Evolutionary conservation across 306 rosid genomes (phyloP).

Genomic region (Prunus kanzakura): DNA sequence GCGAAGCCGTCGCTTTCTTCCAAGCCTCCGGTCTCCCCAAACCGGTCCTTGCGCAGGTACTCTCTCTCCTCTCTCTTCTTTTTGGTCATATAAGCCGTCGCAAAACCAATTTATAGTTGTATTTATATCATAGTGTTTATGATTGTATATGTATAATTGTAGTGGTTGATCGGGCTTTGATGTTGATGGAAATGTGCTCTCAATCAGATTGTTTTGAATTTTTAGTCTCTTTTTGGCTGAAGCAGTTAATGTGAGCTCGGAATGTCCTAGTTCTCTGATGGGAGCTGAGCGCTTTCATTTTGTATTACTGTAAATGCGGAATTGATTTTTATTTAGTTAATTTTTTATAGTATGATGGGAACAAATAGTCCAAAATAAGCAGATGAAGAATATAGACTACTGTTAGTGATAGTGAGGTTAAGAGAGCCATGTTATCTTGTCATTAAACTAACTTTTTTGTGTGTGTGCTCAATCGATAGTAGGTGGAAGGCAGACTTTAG

Average conservation of each 20-base stretch:
- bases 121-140: not conserved
- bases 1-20: constrained; percentile 91
- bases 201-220: constrained; percentile 18
- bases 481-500: not conserved
- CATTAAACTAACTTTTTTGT: not conserved
- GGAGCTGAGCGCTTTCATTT: not conserved
- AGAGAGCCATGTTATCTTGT: not conserved
- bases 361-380: not conserved
- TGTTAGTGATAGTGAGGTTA: not conserved
- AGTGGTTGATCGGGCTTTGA: constrained; percentile 14
- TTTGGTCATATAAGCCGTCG: not conserved
- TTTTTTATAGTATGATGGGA: not conserved
- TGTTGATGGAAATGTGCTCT: not conserved
- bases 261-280: not conserved
- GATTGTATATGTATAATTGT: not conserved
- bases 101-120: no score
- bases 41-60: constrained; percentile 90
- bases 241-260: constrained; percentile 18
- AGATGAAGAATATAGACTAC: not conserved
- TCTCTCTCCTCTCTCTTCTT: constrained; percentile 2
- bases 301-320: not conserved
- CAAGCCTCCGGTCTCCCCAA: constrained; percentile 85
- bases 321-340: not conserved
- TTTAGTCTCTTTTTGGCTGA: constrained; percentile 7
- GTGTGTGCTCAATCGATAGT: not conserved